phyloP scores from a whole-genome alignment of 805 yeast genomes.

The Candida boidinii region DNA sequence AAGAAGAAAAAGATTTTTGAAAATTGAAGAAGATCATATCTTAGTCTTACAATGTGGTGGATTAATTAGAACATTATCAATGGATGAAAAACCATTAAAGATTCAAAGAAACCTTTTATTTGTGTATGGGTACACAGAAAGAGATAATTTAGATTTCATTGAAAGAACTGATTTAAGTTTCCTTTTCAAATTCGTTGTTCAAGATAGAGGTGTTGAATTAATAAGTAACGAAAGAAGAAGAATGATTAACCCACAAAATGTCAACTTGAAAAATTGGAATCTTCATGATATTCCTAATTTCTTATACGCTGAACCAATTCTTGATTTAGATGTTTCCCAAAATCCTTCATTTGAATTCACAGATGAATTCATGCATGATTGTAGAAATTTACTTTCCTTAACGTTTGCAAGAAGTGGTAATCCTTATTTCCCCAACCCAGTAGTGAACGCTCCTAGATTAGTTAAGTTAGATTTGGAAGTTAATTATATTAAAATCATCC shows the following conservation, averaged over 20 bases:
- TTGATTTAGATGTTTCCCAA: constrained; percentile 71
- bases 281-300: constrained; percentile 80
- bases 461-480: constrained; percentile 66
- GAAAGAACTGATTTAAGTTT: constrained; percentile 82
- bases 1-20: constrained; percentile 71
- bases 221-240: constrained; percentile 23
- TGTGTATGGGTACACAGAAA: constrained; percentile 69
- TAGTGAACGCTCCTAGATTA: constrained; percentile 61
- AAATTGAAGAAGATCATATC: constrained; percentile 63
- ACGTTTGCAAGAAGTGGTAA: constrained; percentile 68
- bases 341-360: constrained; percentile 85
- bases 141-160: constrained; percentile 68
- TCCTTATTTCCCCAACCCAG: constrained; percentile 63
- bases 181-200: constrained; percentile 73
- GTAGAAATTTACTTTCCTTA: constrained; percentile 59
- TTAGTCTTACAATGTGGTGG: constrained; percentile 71
- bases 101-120: constrained; percentile 67
- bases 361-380: constrained; percentile 73
- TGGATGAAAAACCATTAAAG: constrained; percentile 67
- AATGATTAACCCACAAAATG: constrained; percentile 60
- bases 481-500: constrained; percentile 62
- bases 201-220: constrained; percentile 48
- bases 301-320: constrained; percentile 75
- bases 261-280: constrained; percentile 63
- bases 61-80: constrained; percentile 61